phyloP scores from a whole-genome alignment of 345 rosid species.

The Hibiscus tridactylites region DNA sequence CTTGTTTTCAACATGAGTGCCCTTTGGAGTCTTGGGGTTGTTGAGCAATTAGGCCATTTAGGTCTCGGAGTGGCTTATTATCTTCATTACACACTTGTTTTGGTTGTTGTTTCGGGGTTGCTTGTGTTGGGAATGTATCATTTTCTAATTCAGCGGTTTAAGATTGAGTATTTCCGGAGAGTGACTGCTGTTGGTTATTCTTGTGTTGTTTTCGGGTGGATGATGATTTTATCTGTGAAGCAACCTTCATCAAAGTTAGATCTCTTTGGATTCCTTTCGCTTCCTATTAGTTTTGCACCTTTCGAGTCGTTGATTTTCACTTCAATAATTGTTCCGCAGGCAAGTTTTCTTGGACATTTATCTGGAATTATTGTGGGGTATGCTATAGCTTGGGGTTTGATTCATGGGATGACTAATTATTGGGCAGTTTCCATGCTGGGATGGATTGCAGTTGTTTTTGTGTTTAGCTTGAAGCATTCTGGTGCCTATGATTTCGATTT shows the following conservation, averaged over 20 bases:
- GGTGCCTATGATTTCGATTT: constrained; percentile 78
- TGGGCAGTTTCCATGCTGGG: constrained; percentile 93
- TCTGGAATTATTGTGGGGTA: constrained; percentile 86
- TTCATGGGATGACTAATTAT: constrained; percentile 89
- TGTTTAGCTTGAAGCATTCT: constrained; percentile 79
- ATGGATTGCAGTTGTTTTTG: constrained; percentile 64
- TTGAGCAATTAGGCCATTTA: constrained; percentile 56
- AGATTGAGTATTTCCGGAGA: constrained; percentile 78
- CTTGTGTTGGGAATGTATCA: constrained; percentile 75
- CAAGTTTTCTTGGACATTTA: constrained; percentile 92
- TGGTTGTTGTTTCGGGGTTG: constrained; percentile 66
- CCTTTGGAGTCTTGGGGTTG: constrained; percentile 77
- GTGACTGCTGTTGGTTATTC: constrained; percentile 97
- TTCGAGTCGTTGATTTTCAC: constrained; percentile 91
- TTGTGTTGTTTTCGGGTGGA: constrained; percentile 98
- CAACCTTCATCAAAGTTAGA: constrained; percentile 92
- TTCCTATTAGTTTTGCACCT: constrained; percentile 94
- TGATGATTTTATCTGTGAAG: constrained; percentile 89
- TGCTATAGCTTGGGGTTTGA: constrained; percentile 88
- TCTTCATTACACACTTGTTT: constrained; percentile 81
- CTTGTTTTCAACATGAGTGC: constrained; percentile 89
- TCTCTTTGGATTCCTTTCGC: constrained; percentile 85
- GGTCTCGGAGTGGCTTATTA: constrained; percentile 81
- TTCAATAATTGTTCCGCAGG: constrained; percentile 94
- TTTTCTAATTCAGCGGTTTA: constrained; percentile 58